Percentiles rank a stretch among this genome's conserved stretches.
These are phyloP conservation scores for Pisolithus thermaeus DNA, from an alignment of 1,284 basidiomycete species.

Conservation along the genomic window DNA sequence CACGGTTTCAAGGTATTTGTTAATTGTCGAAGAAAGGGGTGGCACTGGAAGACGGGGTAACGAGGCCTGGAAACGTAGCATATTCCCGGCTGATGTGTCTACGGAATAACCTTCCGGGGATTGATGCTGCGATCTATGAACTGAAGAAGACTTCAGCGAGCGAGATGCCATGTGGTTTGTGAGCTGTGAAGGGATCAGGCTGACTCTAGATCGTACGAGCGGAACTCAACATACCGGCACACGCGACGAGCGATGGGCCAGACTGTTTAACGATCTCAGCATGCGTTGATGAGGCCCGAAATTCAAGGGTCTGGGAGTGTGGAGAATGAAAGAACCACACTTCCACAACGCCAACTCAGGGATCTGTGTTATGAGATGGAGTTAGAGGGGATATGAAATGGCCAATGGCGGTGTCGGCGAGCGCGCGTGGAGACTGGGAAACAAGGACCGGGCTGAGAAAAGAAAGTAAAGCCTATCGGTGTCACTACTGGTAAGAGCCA, in stretches of 20 bases:
- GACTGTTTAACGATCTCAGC: slow-evolving; percentile 11
- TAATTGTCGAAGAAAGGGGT: slow-evolving; percentile 69
- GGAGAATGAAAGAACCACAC: slow-evolving; percentile 1
- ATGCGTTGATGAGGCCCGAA: slow-evolving; percentile 3
- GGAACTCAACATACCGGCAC: slow-evolving; percentile 6
- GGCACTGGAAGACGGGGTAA: slow-evolving; percentile 85
- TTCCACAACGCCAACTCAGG: slow-evolving; percentile 1
- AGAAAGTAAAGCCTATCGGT: too few relatives aligned
- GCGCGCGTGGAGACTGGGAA: too few relatives aligned
- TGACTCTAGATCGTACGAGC: background rate
- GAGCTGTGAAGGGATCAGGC: slow-evolving; percentile 10
- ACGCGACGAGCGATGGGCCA: slow-evolving; percentile 7
- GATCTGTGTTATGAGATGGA: slow-evolving; percentile 10
- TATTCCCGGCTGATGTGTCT: slow-evolving; percentile 52
- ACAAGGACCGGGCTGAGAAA: too few relatives aligned
- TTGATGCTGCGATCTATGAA: slow-evolving; percentile 18
- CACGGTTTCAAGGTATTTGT: slow-evolving; percentile 84
- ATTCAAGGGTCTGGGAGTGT: background rate
- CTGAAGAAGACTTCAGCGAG: slow-evolving; percentile 30
- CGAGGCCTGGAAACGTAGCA: slow-evolving; percentile 76
- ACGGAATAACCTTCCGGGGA: slow-evolving; percentile 39
- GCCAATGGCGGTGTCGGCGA: too few relatives aligned
- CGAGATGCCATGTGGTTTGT: slow-evolving; percentile 29
- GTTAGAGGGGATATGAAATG: slow-evolving; percentile 10
- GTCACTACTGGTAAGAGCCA: too few relatives aligned